Base-by-base conservation (phyloP, 2,329 filamentous ascomycete species). In the Sarocladiaceae sp. region DNA sequence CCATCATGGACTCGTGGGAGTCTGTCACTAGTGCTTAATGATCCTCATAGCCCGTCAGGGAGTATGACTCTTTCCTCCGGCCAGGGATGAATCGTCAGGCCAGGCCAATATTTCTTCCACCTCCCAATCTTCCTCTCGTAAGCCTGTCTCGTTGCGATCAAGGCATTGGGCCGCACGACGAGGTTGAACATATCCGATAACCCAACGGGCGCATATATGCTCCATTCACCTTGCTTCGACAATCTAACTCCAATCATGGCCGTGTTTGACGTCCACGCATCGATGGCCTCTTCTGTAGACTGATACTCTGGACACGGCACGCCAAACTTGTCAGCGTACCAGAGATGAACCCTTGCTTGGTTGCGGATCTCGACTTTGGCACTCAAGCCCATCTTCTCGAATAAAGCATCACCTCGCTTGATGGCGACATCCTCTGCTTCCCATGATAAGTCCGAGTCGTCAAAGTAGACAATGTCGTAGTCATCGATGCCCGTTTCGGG, bases 391-490 rank as follows among this genome's bases (percentile, higher is more conserved):
- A 63, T 46, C n/a, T 57, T 59, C 0, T 54, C 52, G 15, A 64
- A 66, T 1, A 65, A 43, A 3, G 44, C 32, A 12, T 48, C 52
- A 2, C 60, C 61, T 1, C 31, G 39, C n/a, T 59, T 54, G 15
- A 66, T 66, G 3, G 56, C 49, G 1, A 35, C 40, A 49, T 66
- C 62, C 12, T 66, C 63, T 6, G 62, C 63, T 23, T 64, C 61
- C 50, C 54, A 66, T 0, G 63, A 66, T 2, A 62, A 41, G 33
- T 66, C 61, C 0, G 56, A 47, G 11, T 29, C 47, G 45, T 65
- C 63, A 9, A 55, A 58, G 35, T 66, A 66, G 16, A 66, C 54
- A 12, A 66, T 48, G 31, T 66, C 63, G 46, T 66, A 66, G 49
- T 66, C 63, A 12, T 52, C 37, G 42, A 66, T 66, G 33, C 63